phyloP scores from a whole-genome alignment of 352 stramenopile species.

The Globisporangium cylindrosporum region DNA sequence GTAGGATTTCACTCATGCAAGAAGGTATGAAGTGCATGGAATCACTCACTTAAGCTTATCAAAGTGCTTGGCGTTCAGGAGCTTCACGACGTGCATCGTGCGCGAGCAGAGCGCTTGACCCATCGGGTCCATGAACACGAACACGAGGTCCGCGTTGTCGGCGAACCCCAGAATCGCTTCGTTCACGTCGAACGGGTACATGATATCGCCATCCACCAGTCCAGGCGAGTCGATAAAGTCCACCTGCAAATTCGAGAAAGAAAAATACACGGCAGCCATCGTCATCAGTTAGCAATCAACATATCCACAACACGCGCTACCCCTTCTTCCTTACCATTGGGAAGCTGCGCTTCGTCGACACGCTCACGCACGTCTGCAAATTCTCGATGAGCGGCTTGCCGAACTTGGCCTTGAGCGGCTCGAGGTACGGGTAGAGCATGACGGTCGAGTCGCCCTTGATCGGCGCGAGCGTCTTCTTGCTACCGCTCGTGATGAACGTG shows the following conservation, averaged over 20 bases:
- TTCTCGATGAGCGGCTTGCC: slow-evolving; percentile 64
- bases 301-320: not conserved
- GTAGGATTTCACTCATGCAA: not conserved
- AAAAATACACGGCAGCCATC: not conserved
- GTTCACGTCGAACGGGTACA: slow-evolving; percentile 70
- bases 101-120: slow-evolving; percentile 61
- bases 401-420: slow-evolving; percentile 47
- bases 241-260: slow-evolving; percentile 21
- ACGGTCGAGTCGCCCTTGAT: slow-evolving; percentile 66
- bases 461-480: slow-evolving; percentile 46
- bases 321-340: slow-evolving; percentile 23
- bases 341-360: slow-evolving; percentile 49
- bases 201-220: slow-evolving; percentile 63
- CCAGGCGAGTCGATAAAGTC: slow-evolving; percentile 76
- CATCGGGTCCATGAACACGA: slow-evolving; percentile 69
- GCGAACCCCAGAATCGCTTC: slow-evolving; percentile 55
- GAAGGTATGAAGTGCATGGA: not conserved
- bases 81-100: slow-evolving; percentile 70
- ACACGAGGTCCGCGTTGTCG: slow-evolving; percentile 54
- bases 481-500: slow-evolving; percentile 60
- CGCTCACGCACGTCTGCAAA: slow-evolving; percentile 53
- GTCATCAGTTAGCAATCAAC: not conserved
- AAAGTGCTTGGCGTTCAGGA: slow-evolving; percentile 47
- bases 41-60: slow-evolving; percentile 40
- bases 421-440: slow-evolving; percentile 56